A percentile compares a stretch with the other conserved stretches of the same genome.
Conservation (phyloP, 768 basidiomycete genomes). For the Sarcodon sp. region DNA sequence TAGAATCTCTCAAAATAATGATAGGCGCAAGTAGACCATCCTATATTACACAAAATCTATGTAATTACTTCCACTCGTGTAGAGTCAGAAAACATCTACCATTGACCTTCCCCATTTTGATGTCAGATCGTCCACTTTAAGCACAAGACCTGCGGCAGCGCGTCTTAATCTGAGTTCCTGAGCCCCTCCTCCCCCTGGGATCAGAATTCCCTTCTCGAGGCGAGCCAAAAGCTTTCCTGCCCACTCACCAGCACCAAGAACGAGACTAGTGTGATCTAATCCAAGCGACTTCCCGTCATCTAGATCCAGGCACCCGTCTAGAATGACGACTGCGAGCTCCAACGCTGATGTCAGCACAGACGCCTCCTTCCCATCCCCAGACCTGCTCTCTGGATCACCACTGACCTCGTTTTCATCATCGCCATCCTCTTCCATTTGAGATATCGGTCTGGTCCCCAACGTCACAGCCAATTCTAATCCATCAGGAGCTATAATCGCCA, state of each 20-base stretch:
- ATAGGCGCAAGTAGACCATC: no score
- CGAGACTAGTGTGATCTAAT: slow-evolving; percentile 59
- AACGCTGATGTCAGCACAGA: slow-evolving; percentile 63
- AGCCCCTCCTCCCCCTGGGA: slow-evolving; percentile 53
- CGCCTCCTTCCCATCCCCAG: slow-evolving; percentile 40
- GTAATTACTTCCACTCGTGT: background rate
- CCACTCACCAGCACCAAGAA: slow-evolving; percentile 76
- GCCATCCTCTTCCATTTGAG: slow-evolving; percentile 22
- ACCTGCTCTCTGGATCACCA: slow-evolving; percentile 6
- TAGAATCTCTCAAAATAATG: no score
- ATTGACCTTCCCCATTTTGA: slow-evolving; percentile 59
- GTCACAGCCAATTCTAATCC: slow-evolving; percentile 75
- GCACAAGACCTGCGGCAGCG: slow-evolving; percentile 66
- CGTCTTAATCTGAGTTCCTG: slow-evolving; percentile 50
- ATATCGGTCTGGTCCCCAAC: slow-evolving; percentile 55
- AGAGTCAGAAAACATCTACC: slow-evolving; percentile 22
- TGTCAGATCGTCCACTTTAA: slow-evolving; percentile 66
- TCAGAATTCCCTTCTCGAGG: slow-evolving; percentile 51
- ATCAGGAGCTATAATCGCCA: slow-evolving; percentile 71
- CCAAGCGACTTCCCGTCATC: slow-evolving; percentile 69
- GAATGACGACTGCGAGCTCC: slow-evolving; percentile 62
- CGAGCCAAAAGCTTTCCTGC: slow-evolving; percentile 49
- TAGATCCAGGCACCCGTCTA: slow-evolving; percentile 63
- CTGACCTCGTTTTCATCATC: slow-evolving; percentile 10
- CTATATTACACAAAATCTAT: no score